Evolutionary conservation across 176 grass and related monocot species (phyloP), one percentile per base, ranked within the genome.

Genomic region (Secale cereale): DNA sequence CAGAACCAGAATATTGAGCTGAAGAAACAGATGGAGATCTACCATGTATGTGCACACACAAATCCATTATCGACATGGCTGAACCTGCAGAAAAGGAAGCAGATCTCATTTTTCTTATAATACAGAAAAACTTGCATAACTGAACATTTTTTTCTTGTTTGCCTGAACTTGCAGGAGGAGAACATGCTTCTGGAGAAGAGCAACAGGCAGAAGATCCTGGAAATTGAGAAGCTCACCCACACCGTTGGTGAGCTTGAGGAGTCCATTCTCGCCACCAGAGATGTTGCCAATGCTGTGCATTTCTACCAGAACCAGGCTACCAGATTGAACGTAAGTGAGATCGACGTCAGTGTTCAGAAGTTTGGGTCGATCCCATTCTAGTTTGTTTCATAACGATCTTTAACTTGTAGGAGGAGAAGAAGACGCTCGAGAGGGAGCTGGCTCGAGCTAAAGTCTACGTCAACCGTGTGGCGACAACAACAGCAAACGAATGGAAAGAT

Each of bases 1-100:
- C 93, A 96, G 71, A 99, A 96, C 84, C 90, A 94, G 78, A 94
- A 96, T 60, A 83, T 99, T 35, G 97, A 99, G 59, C 76, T 98
- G 52, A 88, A 83, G 83, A 90, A 85, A 50, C 89, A 92, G 67
- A 91, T 96, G 78, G 97, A 99, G 79, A 96, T 99, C 29, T 96
- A 89, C 89, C 93, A 99, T 78, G 96, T 93, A 82, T 15, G 45
- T 48, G 63, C 32, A 45, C 1, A 70, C 22, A 30, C 1, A 43
- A 45, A 60, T 30, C 8, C 41, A 32, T 54, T 26, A 0, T 40
- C 32, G 46, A 27, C 59, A 65, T 36, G 23, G 27, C 43, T 31
- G 30, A 31, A 31, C 30, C 30, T 31, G 30, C 30, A 31, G 30
- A 31, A 31, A 31, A 31, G 30, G 30, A 31, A 31, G 2, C 52